These are phyloP conservation scores for Pseudogymnoascus sp. DNA, from an alignment of 2,329 filamentous ascomycete genomes.

Conservation along the genomic window DNA sequence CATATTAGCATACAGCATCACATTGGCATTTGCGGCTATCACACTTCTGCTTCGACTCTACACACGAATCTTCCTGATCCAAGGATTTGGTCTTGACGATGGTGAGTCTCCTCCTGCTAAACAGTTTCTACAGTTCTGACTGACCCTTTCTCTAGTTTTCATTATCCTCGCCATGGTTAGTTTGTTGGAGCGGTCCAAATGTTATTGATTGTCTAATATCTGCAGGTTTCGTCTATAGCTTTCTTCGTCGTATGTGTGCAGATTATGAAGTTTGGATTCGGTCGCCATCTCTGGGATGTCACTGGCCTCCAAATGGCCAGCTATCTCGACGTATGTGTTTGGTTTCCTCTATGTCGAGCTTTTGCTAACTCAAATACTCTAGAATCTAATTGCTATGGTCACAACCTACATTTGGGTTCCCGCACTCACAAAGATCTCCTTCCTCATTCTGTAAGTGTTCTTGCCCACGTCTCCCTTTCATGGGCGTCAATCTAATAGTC, in stretches of 20 bases:
- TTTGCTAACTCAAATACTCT: neutral
- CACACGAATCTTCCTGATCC: neutral
- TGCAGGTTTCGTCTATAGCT: neutral
- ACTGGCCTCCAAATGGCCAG: neutral
- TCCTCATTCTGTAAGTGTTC: conserved; percentile 1
- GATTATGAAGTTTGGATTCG: conserved; percentile 1
- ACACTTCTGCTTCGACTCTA: conserved; percentile 1
- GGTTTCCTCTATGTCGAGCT: neutral
- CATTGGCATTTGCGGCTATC: neutral
- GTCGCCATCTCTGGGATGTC: conserved; percentile 1
- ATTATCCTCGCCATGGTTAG: conserved; percentile 7
- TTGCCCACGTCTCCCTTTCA: neutral
- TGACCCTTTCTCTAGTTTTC: neutral
- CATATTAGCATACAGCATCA: conserved; percentile 1
- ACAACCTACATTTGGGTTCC: conserved; percentile 4
- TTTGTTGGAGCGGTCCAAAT: neutral
- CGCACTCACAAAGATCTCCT: conserved; percentile 6
- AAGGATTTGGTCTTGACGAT: conserved; percentile 8
- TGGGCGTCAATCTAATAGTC: neutral
- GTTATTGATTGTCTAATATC: neutral
- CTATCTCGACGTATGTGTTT: conserved; percentile 1
- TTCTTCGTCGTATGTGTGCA: conserved; percentile 1
- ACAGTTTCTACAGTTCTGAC: neutral
- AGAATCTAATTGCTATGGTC: conserved; percentile 3
- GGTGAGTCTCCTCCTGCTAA: neutral